Conservation (phyloP, 805 yeast genomes). For the Pichia paraexigua region DNA sequence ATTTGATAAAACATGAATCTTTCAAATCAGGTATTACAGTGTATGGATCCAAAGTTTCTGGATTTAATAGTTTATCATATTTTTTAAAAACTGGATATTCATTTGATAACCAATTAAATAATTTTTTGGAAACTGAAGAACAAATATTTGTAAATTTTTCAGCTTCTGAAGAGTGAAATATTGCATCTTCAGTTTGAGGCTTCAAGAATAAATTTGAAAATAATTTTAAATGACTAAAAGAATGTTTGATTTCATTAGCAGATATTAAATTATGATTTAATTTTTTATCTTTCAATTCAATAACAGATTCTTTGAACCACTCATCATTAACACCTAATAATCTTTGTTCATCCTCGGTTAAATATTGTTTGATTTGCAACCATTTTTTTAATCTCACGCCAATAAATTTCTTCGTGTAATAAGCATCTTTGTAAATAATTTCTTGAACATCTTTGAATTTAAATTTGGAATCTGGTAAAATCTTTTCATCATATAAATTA, state of each 20-base stretch:
- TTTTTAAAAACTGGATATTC: slow-evolving; percentile 31
- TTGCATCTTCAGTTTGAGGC: slow-evolving; percentile 1
- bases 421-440: slow-evolving; percentile 24
- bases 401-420: slow-evolving; percentile 21
- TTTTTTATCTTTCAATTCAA: slow-evolving; percentile 17
- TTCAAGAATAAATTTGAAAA: slow-evolving; percentile 20
- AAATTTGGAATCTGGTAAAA: slow-evolving; percentile 19
- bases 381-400: slow-evolving; percentile 21
- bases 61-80: slow-evolving; percentile 22
- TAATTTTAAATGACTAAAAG: slow-evolving; percentile 21
- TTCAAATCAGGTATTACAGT: slow-evolving; percentile 1
- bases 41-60: slow-evolving; percentile 9
- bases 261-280: slow-evolving; percentile 19
- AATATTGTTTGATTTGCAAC: slow-evolving; percentile 20
- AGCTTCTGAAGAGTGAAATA: not conserved
- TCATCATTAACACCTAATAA: slow-evolving; percentile 19
- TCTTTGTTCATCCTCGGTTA: slow-evolving; percentile 19
- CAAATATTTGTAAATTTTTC: slow-evolving; percentile 13
- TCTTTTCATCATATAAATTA: slow-evolving; percentile 11
- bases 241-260: slow-evolving; percentile 18
- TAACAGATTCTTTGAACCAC: slow-evolving; percentile 15
- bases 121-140: slow-evolving; percentile 12
- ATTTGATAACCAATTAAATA: slow-evolving; percentile 38
- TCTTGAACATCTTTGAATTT: slow-evolving; percentile 24
- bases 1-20: slow-evolving; percentile 23